Conservation (phyloP, 1,284 basidiomycete genomes). For the Heterobasidion occidentale region DNA sequence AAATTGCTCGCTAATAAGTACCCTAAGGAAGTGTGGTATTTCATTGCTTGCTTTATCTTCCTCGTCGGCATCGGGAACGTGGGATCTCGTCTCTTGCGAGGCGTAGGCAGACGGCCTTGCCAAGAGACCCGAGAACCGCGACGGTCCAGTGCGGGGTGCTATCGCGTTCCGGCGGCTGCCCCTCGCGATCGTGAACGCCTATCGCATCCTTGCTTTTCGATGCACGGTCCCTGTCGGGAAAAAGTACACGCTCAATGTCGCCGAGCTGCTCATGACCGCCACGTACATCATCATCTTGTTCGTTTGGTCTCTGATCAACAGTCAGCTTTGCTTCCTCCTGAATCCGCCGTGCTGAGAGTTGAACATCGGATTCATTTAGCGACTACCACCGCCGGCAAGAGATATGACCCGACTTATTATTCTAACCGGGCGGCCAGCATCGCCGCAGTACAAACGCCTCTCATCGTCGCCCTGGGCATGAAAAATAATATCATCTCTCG, state of each 20-base stretch:
- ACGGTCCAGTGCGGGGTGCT: neutral
- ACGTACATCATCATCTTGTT: slow-evolving; percentile 39
- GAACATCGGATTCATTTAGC: slow-evolving; percentile 20
- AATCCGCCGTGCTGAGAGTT: neutral
- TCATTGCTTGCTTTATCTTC: slow-evolving; percentile 33
- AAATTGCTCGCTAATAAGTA: slow-evolving; percentile 17
- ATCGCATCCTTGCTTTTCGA: slow-evolving; percentile 41
- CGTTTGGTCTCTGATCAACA: slow-evolving; percentile 39
- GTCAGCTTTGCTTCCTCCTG: slow-evolving; percentile 22
- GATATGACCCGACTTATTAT: slow-evolving; percentile 32
- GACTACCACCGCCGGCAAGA: slow-evolving; percentile 24
- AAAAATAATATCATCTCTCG: slow-evolving; percentile 58
- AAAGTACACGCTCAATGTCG: slow-evolving; percentile 37
- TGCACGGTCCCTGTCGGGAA: slow-evolving; percentile 34
- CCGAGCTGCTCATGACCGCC: slow-evolving; percentile 36
- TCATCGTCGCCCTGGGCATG: slow-evolving; percentile 54
- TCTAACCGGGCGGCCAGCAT: slow-evolving; percentile 41
- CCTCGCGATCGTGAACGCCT: slow-evolving; percentile 30
- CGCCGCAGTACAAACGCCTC: slow-evolving; percentile 32
- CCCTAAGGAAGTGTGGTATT: slow-evolving; percentile 36
- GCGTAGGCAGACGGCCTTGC: slow-evolving; percentile 12
- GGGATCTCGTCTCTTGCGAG: slow-evolving; percentile 15
- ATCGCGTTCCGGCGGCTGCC: slow-evolving; percentile 26
- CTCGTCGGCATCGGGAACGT: slow-evolving; percentile 31
- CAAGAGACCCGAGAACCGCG: neutral